Base-by-base conservation (phyloP, 352 stramenopile species). In the Pythium coloratum region DNA sequence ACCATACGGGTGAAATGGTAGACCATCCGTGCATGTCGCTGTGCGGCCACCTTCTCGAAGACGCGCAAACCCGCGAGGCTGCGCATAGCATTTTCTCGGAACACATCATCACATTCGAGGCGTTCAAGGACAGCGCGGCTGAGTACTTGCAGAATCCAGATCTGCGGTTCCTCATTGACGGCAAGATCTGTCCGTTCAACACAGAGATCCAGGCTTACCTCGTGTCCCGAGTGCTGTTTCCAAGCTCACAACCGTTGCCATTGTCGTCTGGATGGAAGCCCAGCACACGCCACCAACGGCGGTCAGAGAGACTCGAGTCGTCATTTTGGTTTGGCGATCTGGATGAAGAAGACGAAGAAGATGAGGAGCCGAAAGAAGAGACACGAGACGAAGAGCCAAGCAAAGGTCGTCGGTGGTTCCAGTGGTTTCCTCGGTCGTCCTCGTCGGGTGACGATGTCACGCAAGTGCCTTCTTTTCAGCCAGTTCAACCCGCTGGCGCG, bases 1-100 rank as follows among this genome's bases (percentile, higher is more conserved):
- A 51, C 16, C 6, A 5, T 30, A 13, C 6, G 6, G 30, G 4
- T 30, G 44, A 2, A 30, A 3, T 51, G 20, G n/a, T 26, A 73
- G 75, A 87, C 34, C 76, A 82, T 12, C 84, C 83, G 13, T 86
- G 75, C 26, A 86, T 93, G 76, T 95, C 86, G 1, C 76, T 95
- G 2, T 95, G 86, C 44, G 84, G 86, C 0, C 70, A 93, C 46
- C 66, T 93, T 13, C 58, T 95, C 13, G 66, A 65, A 6, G 49
- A 81, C 8, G 73, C 70, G 0, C 68, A 80, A 50, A 78, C 78
- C 0, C 58, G 78, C 20, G 76, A 89, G 28, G 73, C 89, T 33
- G 69, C 73, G 4, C 71, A 83, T 38, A 71, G 69, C 2, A 82
- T 92, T 51, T 93, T 95, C 58, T 75, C 70, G 0, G 67, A 88